Evolutionary conservation across 768 basidiomycete genomes (phyloP), one percentile per base, ranked within the genome.

Genomic region (Neoboletus magnificus): DNA sequence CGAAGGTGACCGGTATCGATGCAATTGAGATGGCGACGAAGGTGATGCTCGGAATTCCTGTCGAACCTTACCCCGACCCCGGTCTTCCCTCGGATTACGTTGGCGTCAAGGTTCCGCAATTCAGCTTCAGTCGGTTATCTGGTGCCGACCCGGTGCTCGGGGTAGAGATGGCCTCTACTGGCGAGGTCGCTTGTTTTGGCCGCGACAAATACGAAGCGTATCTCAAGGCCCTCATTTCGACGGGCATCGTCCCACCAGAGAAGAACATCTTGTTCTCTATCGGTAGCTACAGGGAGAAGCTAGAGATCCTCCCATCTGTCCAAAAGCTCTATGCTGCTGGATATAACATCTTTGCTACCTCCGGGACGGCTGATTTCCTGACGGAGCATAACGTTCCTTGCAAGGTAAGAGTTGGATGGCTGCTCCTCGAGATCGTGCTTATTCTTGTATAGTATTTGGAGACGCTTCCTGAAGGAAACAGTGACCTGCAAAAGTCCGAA

Each of bases 91-190:
- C 82, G 36, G 92, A 98, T 69, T 99, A 98, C 69, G 97, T 99
- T 56, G 97, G 96, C 53, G 89, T 99, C 74, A 99, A 99, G 78
- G 96, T 97, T 3, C 94, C 97, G n/a, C 97, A 99, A 72, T 99
- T 98, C 84, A 94, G 91, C 64, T 99, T 98, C 76, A 93, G 91
- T 64, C 86, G 97, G 41, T 76, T 99, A 35, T 95, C 93, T 20
- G 97, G 97, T 25, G 97, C 97, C 20, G 97, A 99, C 70, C 97
- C 97, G 20, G 89, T 98, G 8, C 82, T 98, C 13, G 96, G 97
- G 66, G 96, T 98, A 41, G 97, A 99, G 77, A 99, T 99, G 97
- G 97, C 97, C 16, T 98, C 97, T 18, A 99, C 96, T 1, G 97
- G 97, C 55, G 97, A 99, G 71, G 97, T 99, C 25, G 97, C 97